Evolutionary conservation across 768 basidiomycete species (phyloP).

Genomic region (Trametes coccinea): DNA sequence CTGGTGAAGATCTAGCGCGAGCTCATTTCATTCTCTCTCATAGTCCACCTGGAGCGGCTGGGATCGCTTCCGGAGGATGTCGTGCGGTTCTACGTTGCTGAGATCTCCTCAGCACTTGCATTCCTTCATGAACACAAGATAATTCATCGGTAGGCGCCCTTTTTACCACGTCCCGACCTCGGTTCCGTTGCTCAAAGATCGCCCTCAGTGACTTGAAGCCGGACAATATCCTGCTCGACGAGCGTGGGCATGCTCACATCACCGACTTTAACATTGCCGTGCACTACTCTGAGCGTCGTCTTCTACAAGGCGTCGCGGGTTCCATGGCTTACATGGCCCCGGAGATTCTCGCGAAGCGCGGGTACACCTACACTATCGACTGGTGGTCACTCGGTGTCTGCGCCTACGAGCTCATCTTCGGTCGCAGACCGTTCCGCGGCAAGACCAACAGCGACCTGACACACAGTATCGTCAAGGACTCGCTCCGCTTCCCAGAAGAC

Average conservation of each 20-base stretch:
- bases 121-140: slow-evolving; percentile 93
- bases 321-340: slow-evolving; percentile 99
- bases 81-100: slow-evolving; percentile 87
- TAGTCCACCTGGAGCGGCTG: slow-evolving; percentile 88
- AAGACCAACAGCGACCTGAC: slow-evolving; percentile 92
- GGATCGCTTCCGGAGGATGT: slow-evolving; percentile 73
- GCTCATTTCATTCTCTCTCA: slow-evolving; percentile 13
- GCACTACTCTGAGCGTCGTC: slow-evolving; percentile 84
- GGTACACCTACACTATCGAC: slow-evolving; percentile 92
- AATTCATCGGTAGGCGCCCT: slow-evolving; percentile 81
- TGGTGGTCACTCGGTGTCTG: slow-evolving; percentile 98
- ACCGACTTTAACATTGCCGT: slow-evolving; percentile 99
- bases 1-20: neutral
- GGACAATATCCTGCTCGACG: slow-evolving; percentile 96
- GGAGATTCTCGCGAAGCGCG: slow-evolving; percentile 88
- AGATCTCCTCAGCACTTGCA: slow-evolving; percentile 83
- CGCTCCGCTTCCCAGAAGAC: slow-evolving; percentile 88
- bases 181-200: slow-evolving; percentile 23
- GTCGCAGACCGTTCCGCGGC: slow-evolving; percentile 89
- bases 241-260: slow-evolving; percentile 92
- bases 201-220: slow-evolving; percentile 85
- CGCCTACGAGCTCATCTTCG: slow-evolving; percentile 90
- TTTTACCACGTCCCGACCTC: slow-evolving; percentile 28
- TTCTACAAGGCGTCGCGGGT: slow-evolving; percentile 89
- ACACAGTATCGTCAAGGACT: slow-evolving; percentile 87